Conservation (phyloP, 495 filamentous ascomycete genomes). For the Neurospora cerealis region DNA sequence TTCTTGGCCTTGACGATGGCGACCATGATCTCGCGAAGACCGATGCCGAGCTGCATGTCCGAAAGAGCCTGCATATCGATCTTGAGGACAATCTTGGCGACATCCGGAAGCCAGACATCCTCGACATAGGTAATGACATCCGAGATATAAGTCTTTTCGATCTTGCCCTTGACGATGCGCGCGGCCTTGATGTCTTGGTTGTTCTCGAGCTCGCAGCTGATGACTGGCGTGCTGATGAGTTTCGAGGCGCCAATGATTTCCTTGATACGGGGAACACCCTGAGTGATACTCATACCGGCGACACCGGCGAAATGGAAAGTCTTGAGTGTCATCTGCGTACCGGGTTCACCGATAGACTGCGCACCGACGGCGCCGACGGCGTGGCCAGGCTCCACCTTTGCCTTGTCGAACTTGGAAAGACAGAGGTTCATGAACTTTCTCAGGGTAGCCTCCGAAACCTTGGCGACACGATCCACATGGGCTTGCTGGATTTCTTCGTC, state of each 20-base stretch:
- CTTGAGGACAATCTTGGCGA: conserved; percentile 60
- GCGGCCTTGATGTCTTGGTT: conserved; percentile 61
- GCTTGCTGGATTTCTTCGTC: conserved; percentile 5
- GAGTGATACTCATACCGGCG: conserved; percentile 96
- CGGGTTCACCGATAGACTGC: conserved; percentile 95
- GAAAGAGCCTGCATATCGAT: conserved; percentile 69
- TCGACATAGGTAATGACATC: conserved; percentile 70
- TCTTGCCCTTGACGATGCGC: conserved; percentile 76
- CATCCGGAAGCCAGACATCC: conserved; percentile 69
- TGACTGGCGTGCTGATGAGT: conserved; percentile 86
- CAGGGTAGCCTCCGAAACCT: conserved; percentile 66
- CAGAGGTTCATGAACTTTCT: conserved; percentile 70
- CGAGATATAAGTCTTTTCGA: conserved; percentile 76
- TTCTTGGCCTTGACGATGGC: conserved; percentile 72
- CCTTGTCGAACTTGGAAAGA: conserved; percentile 78
- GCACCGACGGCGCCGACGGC: conserved; percentile 97
- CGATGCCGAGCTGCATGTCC: conserved; percentile 68
- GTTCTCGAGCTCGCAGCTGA: conserved; percentile 70
- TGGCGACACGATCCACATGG: conserved; percentile 60
- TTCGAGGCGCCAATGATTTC: conserved; percentile 98
- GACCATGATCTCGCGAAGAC: conserved; percentile 52
- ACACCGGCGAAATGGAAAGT: conserved; percentile 99
- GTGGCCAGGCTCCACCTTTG: conserved; percentile 85
- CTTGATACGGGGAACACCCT: conserved; percentile 98
- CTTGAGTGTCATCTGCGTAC: conserved; percentile 98